Percentiles rank a stretch among this genome's conserved stretches.
phyloP scores from a whole-genome alignment of 176 grass and related monocot species.

The Avena sativa region DNA sequence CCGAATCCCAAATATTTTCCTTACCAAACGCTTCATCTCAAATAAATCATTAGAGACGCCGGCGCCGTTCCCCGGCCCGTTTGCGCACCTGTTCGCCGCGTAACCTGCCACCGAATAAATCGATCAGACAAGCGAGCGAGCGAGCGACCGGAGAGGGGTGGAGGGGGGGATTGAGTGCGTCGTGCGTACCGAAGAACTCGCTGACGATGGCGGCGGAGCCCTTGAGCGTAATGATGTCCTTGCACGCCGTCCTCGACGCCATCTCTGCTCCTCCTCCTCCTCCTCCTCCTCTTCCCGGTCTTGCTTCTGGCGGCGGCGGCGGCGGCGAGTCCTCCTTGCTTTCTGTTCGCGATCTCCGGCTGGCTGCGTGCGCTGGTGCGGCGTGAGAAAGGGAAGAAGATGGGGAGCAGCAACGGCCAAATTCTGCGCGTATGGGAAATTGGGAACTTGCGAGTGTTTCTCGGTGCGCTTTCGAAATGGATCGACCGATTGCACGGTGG shows the following conservation, averaged over 20 bases:
- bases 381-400: conserved; percentile 12
- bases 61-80: not conserved
- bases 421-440: conserved; percentile 5
- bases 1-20: not conserved
- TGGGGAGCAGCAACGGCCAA: conserved; percentile 47
- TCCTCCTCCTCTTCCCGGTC: not conserved
- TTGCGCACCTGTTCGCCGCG: conserved; percentile 82
- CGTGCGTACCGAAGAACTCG: conserved; percentile 94
- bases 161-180: not conserved
- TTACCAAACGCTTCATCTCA: not conserved
- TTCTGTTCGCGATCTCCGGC: not conserved
- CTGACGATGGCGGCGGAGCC: conserved; percentile 97
- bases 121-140: conserved; percentile 34
- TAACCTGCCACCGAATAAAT: conserved; percentile 70
- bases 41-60: not conserved
- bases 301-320: conserved; percentile 21
- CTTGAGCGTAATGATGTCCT: conserved; percentile 98
- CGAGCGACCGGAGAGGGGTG: not conserved
- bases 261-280: conserved; percentile 36
- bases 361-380: not conserved
- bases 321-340: not conserved
- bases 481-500: conserved; percentile 25
- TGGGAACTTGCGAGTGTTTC: conserved; percentile 26
- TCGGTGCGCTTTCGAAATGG: conserved; percentile 43
- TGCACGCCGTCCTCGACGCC: conserved; percentile 85